Conservation (phyloP, 768 basidiomycete species). For the Auriscalpium vulgare region DNA sequence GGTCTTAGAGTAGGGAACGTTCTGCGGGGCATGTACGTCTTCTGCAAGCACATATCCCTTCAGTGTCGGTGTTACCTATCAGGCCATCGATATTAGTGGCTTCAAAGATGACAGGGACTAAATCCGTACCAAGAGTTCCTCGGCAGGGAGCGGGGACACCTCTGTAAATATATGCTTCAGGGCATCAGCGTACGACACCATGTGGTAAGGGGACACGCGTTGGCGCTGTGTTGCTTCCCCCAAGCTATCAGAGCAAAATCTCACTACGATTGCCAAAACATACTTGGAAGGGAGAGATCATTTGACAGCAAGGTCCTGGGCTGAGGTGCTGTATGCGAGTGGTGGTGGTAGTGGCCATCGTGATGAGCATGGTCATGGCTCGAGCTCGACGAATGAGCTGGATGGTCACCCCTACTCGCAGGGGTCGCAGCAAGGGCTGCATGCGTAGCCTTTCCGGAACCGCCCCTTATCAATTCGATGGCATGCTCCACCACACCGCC, state of each 20-base stretch:
- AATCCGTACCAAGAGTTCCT: conserved; percentile 37
- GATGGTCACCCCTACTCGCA: conserved; percentile 6
- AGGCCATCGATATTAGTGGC: not conserved
- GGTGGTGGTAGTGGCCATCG: conserved; percentile 25
- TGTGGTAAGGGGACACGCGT: conserved; percentile 69
- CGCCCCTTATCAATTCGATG: conserved; percentile 63
- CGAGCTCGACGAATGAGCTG: conserved; percentile 13
- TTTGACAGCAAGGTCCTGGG: conserved; percentile 56
- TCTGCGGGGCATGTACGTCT: conserved; percentile 55
- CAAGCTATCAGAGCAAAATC: not conserved
- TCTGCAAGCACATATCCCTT: conserved; percentile 68
- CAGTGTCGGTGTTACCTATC: conserved; percentile 52
- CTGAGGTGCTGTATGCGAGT: conserved; percentile 38
- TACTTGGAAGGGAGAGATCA: conserved; percentile 64
- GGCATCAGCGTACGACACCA: conserved; percentile 61
- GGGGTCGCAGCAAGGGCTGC: conserved; percentile 32
- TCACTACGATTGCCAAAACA: conserved; percentile 14
- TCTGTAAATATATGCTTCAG: conserved; percentile 46
- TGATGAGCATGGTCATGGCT: conserved; percentile 29
- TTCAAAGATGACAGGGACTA: not conserved
- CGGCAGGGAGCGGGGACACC: conserved; percentile 32
- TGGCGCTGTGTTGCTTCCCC: conserved; percentile 57
- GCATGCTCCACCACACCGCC: conserved; percentile 60
- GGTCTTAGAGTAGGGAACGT: conserved; percentile 57
- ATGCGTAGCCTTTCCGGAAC: conserved; percentile 55